Percentiles rank a stretch among this genome's conserved stretches.
Conservation (phyloP, 1,284 basidiomycete species). For the Lentinula novae-zelandiae region DNA sequence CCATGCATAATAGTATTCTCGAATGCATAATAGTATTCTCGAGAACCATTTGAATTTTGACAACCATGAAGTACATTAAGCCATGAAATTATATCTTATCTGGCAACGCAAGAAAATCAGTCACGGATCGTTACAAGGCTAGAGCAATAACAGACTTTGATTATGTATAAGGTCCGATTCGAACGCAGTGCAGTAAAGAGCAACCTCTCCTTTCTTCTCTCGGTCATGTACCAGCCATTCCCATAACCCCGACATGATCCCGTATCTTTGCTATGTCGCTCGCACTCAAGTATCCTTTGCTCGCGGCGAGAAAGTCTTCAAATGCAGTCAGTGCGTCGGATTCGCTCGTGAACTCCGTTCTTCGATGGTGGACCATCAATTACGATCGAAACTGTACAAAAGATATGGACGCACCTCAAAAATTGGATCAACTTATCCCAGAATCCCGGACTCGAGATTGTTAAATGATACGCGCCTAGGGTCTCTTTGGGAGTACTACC, state of each 20-base stretch:
- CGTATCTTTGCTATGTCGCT: conserved; percentile 78
- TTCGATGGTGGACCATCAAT: conserved; percentile 21
- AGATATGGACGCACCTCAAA: conserved; percentile 44
- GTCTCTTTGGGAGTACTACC: conserved; percentile 25
- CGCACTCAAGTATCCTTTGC: conserved; percentile 64
- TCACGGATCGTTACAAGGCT: neutral
- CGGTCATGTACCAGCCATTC: conserved; percentile 71
- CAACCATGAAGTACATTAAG: neutral
- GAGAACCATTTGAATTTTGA: neutral
- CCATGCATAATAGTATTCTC: too few species aligned
- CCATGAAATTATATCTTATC: neutral
- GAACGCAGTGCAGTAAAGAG: neutral
- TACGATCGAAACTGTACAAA: neutral
- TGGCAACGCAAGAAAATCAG: neutral
- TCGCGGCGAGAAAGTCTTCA: conserved; percentile 72
- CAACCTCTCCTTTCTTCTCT: neutral
- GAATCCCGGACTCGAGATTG: conserved; percentile 69
- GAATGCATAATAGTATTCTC: too few species aligned
- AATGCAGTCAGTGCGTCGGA: conserved; percentile 60
- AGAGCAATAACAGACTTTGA: neutral
- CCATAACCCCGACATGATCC: conserved; percentile 69
- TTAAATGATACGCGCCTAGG: conserved; percentile 60
- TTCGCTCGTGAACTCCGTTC: conserved; percentile 51
- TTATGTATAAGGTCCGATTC: neutral
- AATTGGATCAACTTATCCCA: conserved; percentile 71